A percentile compares a stretch with the other conserved stretches of the same genome.
These are phyloP conservation scores for Populus euphratica DNA, from an alignment of 345 rosid species.

Conservation along the genomic window DNA sequence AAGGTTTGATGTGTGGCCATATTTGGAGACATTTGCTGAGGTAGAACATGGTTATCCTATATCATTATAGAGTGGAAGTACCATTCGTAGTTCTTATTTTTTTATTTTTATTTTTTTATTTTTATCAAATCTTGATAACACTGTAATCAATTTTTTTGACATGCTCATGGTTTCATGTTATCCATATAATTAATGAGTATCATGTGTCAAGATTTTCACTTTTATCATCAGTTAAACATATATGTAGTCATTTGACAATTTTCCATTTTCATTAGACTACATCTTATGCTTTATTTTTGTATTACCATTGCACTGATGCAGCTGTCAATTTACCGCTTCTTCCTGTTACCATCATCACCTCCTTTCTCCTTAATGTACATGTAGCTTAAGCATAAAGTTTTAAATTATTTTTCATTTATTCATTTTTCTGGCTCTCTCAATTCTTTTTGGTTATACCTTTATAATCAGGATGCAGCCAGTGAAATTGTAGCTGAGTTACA, in stretches of 20 bases:
- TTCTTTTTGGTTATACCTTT: neutral
- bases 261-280: too few species aligned
- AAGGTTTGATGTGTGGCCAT: slow-evolving; percentile 98
- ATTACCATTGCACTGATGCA: neutral
- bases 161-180: too few species aligned
- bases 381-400: neutral
- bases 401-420: neutral
- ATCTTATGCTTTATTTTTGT: neutral
- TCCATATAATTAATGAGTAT: too few species aligned
- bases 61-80: too few species aligned
- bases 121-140: too few species aligned
- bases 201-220: too few species aligned
- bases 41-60: slow-evolving; percentile 28
- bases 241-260: too few species aligned
- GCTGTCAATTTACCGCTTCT: neutral
- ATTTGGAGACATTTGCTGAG: slow-evolving; percentile 82
- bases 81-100: too few species aligned
- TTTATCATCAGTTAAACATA: too few species aligned
- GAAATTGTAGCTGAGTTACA: slow-evolving; percentile 86
- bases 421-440: neutral
- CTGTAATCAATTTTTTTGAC: too few species aligned
- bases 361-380: neutral
- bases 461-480: slow-evolving; percentile 74
- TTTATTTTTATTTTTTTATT: too few species aligned
- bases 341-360: neutral